Evolutionary conservation across 1,284 basidiomycete genomes (phyloP), one percentile per base, ranked within the genome.

Genomic region (Fomitiporia mediterranea): DNA sequence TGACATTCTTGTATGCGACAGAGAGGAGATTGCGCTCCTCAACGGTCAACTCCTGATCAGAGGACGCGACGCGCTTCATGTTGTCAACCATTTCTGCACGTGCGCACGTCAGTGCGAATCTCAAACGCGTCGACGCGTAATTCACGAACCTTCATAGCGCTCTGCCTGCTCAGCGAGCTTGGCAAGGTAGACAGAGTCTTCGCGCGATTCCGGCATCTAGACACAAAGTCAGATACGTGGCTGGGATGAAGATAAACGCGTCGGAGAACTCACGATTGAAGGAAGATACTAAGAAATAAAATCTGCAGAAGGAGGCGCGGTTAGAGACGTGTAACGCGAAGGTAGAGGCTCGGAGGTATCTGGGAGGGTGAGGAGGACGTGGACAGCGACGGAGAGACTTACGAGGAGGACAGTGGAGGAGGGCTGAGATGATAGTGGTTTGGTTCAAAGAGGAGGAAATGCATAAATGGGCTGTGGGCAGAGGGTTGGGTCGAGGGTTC

Each of bases 1-100:
- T 98, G 64, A 99, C 95, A 77, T 99, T 99, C 92, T 99, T 99
- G 86, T 99, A 99, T 28, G 96, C 96, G 64, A 99, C 96, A 27
- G 95, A 98, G 59, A 99, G 86, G 58, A 99, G 86, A 75, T 98
- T 99, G 64, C 97, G 94, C 80, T 99, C 96, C 80, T 99, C 96
- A 55, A 99, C 96, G 64, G 96, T 98, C 70, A 99, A 90, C 72
- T 99, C 94, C 75, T 95, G 91, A 81, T 95, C 92, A 59, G 92
- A 93, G 30, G 94, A 96, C 61, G 94, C 94, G 65, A 98, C 94
- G 62, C 86, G 85, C 86, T 97, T 97, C 94, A 98, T 98, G 83
- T 96, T 96, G 79, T 94, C 91, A 66, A 98, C 94, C 94, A 97
- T 97, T 75, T 97, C 92, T 94, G 74, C 35, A 56, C 35, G n/a